Conservation (phyloP, 352 stramenopile species). For the Globisporangium iwayamae region DNA sequence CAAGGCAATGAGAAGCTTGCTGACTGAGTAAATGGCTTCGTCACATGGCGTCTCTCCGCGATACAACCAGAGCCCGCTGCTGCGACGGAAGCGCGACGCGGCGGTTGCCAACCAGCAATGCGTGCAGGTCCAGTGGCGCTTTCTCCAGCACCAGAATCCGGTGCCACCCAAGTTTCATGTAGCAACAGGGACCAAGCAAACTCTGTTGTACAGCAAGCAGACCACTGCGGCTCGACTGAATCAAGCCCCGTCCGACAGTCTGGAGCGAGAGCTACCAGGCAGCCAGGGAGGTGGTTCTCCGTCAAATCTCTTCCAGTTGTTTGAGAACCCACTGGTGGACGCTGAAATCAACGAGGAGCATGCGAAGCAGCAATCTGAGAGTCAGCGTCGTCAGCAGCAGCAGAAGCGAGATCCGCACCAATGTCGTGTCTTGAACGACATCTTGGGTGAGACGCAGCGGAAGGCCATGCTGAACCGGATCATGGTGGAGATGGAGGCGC, state of each 20-base stretch:
- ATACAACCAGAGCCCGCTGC: constrained; percentile 25
- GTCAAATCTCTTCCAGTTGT: constrained; percentile 8
- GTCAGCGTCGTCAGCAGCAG: constrained; percentile 9
- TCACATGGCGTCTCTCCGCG: constrained; percentile 11
- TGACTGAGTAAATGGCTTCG: constrained; percentile 4
- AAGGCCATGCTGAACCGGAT: constrained; percentile 57
- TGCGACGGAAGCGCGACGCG: constrained; percentile 27
- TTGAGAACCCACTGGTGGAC: constrained; percentile 12
- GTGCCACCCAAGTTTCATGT: constrained; percentile 12
- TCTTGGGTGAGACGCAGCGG: constrained; percentile 59
- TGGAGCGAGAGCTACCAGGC: background rate
- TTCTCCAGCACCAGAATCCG: constrained; percentile 41
- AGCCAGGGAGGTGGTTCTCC: background rate
- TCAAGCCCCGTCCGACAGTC: background rate
- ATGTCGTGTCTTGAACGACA: constrained; percentile 37
- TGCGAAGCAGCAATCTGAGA: background rate
- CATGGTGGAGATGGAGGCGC: constrained; percentile 63
- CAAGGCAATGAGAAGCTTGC: background rate
- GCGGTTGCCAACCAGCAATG: constrained; percentile 23
- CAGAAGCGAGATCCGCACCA: constrained; percentile 15
- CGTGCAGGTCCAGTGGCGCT: constrained; percentile 55
- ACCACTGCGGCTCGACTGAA: background rate
- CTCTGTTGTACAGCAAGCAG: background rate
- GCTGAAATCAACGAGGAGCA: constrained; percentile 19
- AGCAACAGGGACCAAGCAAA: background rate